phyloP scores from a whole-genome alignment of 345 rosid genomes.

The Citrus unshiu region DNA sequence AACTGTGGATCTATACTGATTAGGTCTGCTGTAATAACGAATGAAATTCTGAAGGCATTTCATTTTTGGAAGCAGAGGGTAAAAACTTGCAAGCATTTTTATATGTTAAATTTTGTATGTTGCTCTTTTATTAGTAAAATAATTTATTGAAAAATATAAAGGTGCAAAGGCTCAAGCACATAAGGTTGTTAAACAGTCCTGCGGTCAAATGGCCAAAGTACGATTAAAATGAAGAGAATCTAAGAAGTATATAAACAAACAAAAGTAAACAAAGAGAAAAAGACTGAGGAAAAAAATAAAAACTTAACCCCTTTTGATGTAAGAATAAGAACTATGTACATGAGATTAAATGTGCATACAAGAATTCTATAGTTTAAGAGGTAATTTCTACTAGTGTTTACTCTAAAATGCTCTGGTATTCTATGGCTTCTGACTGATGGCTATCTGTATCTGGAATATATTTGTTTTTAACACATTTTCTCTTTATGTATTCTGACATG shows the following conservation, averaged over 20 bases:
- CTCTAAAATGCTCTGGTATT: neutral
- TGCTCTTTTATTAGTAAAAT: neutral
- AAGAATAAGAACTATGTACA: neutral
- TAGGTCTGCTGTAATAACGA: neutral
- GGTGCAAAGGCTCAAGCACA: neutral
- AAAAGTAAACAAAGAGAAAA: neutral
- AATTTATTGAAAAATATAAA: neutral
- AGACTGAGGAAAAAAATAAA: neutral
- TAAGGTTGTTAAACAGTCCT: neutral
- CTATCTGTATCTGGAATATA: neutral
- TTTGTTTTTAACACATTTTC: neutral
- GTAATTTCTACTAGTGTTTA: neutral
- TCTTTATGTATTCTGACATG: neutral
- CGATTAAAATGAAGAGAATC: neutral
- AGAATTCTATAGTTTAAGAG: neutral
- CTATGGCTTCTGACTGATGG: neutral
- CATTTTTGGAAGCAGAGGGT: neutral
- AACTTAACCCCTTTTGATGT: neutral
- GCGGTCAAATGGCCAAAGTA: neutral
- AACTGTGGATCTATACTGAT: neutral
- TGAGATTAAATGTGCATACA: neutral
- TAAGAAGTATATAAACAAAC: neutral
- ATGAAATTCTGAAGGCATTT: neutral
- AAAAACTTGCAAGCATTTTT: too few species aligned
- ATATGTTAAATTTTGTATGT: neutral